Conservation (phyloP, 2,329 filamentous ascomycete genomes). For the Botrytis pseudocinerea region DNA sequence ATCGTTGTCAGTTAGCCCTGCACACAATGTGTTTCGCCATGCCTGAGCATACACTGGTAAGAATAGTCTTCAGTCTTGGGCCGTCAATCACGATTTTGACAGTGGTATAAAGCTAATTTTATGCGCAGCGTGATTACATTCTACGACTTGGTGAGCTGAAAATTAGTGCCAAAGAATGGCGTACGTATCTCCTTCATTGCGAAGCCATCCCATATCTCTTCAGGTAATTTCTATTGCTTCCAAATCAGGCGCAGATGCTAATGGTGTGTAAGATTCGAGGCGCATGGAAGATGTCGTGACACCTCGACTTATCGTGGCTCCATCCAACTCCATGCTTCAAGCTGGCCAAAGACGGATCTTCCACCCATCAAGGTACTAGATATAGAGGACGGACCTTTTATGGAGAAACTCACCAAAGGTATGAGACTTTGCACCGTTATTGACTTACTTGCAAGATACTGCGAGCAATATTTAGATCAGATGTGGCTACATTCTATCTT, state of each 20-base stretch:
- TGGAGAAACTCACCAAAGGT: neutral
- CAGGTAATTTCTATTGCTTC: neutral
- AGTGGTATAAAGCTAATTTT: neutral
- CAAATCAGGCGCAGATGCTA: neutral
- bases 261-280: neutral
- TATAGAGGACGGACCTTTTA: neutral
- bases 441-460: neutral
- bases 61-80: neutral
- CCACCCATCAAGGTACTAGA: neutral
- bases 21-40: conserved; percentile 26
- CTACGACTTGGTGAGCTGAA: conserved; percentile 12
- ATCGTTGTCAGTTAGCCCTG: conserved; percentile 21
- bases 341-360: conserved; percentile 14
- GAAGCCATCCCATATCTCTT: conserved; percentile 1
- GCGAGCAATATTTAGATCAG: neutral
- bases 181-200: conserved; percentile 23
- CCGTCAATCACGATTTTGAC: neutral
- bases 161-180: conserved; percentile 24
- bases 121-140: conserved; percentile 11
- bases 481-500: neutral
- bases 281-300: neutral
- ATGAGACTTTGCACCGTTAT: neutral
- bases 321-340: conserved; percentile 8
- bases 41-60: conserved; percentile 25
- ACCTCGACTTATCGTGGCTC: conserved; percentile 8